phyloP scores from a whole-genome alignment of 1,284 basidiomycete species.

The Neolentinus lepideus region DNA sequence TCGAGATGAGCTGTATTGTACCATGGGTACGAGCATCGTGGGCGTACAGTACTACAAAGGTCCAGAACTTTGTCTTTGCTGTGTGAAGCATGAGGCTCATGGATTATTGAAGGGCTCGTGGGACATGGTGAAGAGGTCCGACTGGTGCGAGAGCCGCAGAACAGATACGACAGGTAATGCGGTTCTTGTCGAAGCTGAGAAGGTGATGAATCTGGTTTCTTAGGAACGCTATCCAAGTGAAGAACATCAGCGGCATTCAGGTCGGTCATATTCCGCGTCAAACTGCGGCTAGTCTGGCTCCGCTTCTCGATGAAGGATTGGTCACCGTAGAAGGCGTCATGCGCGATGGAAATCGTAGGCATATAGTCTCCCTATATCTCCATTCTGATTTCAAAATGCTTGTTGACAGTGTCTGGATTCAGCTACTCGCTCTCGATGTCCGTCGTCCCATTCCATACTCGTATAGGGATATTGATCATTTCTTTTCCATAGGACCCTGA shows the following conservation, averaged over 20 bases:
- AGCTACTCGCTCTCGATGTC: conserved; percentile 57
- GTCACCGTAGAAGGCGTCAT: conserved; percentile 75
- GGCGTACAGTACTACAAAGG: conserved; percentile 80
- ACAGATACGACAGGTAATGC: conserved; percentile 57
- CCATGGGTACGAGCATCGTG: conserved; percentile 57
- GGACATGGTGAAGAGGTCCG: conserved; percentile 74
- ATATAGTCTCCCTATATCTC: neutral
- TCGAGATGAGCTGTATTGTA: conserved; percentile 61
- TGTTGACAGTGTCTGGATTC: conserved; percentile 31
- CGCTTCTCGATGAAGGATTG: conserved; percentile 56
- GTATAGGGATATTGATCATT: conserved; percentile 4
- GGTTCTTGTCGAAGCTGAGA: neutral
- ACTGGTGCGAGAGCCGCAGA: conserved; percentile 62
- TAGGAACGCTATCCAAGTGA: conserved; percentile 74
- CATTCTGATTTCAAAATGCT: neutral
- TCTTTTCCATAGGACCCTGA: conserved; percentile 49
- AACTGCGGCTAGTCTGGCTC: conserved; percentile 57
- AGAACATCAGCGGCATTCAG: conserved; percentile 66
- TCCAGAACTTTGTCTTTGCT: conserved; percentile 13
- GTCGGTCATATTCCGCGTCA: conserved; percentile 72
- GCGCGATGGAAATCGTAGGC: conserved; percentile 64
- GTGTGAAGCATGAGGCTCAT: neutral
- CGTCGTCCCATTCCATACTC: conserved; percentile 12
- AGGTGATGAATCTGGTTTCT: neutral
- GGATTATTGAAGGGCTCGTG: conserved; percentile 50